These are phyloP conservation scores for Dictyostelium brefeldianum DNA, from an alignment of 78 protist species.

Conservation along the genomic window DNA sequence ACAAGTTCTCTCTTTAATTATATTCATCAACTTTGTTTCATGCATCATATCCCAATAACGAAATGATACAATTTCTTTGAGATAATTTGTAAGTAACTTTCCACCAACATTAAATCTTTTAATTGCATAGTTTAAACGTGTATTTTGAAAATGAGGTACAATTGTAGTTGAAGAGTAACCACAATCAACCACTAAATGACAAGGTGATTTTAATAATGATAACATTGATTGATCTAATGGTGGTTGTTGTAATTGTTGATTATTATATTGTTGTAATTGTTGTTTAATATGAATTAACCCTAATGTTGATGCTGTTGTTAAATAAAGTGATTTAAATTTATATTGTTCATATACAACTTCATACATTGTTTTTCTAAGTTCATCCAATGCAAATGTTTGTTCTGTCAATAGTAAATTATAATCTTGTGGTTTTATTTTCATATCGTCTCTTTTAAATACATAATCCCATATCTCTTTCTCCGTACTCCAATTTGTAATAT, in stretches of 20 bases:
- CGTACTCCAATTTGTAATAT: slow-evolving; percentile 76
- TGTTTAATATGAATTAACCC: neutral
- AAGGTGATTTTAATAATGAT: slow-evolving; percentile 36
- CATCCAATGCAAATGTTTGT: slow-evolving; percentile 71
- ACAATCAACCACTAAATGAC: slow-evolving; percentile 86
- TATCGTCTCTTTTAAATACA: slow-evolving; percentile 71
- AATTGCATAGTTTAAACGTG: slow-evolving; percentile 59
- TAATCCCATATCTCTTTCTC: slow-evolving; percentile 87
- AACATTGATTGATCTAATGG: neutral
- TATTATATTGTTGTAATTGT: neutral
- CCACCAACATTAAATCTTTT: slow-evolving; percentile 89
- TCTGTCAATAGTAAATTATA: slow-evolving; percentile 76
- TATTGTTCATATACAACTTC: slow-evolving; percentile 87
- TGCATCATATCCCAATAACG: slow-evolving; percentile 91
- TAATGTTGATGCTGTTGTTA: neutral
- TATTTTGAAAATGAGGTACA: slow-evolving; percentile 80
- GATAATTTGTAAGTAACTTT: slow-evolving; percentile 86
- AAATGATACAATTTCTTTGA: slow-evolving; percentile 84
- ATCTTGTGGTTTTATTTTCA: slow-evolving; percentile 50
- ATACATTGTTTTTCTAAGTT: slow-evolving; percentile 36
- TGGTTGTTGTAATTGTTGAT: slow-evolving; percentile 7
- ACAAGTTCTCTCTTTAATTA: slow-evolving; percentile 86
- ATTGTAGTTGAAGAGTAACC: slow-evolving; percentile 85
- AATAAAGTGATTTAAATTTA: slow-evolving; percentile 66
- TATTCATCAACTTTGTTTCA: slow-evolving; percentile 85